Conservation (phyloP, 306 rosid genomes). For the Herpetospermum pedunculosum region DNA sequence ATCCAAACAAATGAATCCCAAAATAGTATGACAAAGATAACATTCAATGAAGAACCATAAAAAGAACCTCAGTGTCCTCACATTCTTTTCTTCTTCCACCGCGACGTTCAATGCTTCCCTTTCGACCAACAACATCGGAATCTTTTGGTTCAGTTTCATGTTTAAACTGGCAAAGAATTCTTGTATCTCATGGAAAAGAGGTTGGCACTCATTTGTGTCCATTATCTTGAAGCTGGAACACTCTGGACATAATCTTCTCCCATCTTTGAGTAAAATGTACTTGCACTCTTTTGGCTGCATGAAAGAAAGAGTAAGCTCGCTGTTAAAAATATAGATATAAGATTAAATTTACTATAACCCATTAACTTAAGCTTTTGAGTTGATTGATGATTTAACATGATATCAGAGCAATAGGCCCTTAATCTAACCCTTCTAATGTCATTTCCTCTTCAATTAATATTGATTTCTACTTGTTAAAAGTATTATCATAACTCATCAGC, state of each 20-base stretch:
- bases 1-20: slow-evolving; percentile 12
- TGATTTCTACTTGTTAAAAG: no score
- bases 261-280: slow-evolving; percentile 76
- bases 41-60: neutral
- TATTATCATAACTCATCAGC: no score
- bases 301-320: neutral
- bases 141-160: slow-evolving; percentile 88
- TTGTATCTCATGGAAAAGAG: slow-evolving; percentile 86
- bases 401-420: no score
- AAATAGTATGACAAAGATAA: neutral
- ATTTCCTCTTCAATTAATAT: no score
- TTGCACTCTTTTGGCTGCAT: slow-evolving; percentile 64
- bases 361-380: no score
- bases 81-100: slow-evolving; percentile 86
- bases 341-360: no score
- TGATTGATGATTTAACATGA: no score
- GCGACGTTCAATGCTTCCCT: slow-evolving; percentile 92
- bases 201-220: slow-evolving; percentile 94
- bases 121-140: slow-evolving; percentile 95
- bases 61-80: slow-evolving; percentile 1
- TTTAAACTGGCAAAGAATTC: slow-evolving; percentile 70
- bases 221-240: slow-evolving; percentile 79
- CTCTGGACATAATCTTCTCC: slow-evolving; percentile 78
- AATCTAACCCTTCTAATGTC: no score
- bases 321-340: no score